Evolutionary conservation across 2,329 filamentous ascomycete species (phyloP).

Genomic region (Penicillium paneum): DNA sequence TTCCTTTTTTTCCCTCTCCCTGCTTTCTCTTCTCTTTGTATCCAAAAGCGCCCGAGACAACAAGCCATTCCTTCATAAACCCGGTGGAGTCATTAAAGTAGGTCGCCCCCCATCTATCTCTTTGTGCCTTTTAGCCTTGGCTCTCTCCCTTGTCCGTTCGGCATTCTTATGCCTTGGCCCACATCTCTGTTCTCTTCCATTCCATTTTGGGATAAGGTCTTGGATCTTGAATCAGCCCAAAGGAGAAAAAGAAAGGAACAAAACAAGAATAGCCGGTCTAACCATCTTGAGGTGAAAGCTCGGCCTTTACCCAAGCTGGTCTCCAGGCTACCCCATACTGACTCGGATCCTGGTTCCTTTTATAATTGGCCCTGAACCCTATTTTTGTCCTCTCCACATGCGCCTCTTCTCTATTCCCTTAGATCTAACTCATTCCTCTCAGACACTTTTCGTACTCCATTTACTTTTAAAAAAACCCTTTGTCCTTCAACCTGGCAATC

Average conservation of each 20-base stretch:
- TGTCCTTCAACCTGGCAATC: constrained; percentile 8
- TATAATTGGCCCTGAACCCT: constrained; percentile 23
- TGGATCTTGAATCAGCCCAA: constrained; percentile 13
- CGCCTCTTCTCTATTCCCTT: constrained; percentile 12
- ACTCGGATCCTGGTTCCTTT: constrained; percentile 21
- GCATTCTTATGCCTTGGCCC: constrained; percentile 23
- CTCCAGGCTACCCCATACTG: constrained; percentile 25
- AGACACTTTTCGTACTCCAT: not conserved
- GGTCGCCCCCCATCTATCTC: constrained; percentile 5
- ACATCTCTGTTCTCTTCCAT: constrained; percentile 23
- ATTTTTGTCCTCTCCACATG: constrained; percentile 16
- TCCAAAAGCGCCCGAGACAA: not conserved
- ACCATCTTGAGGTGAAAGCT: constrained; percentile 26
- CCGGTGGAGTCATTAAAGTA: constrained; percentile 15
- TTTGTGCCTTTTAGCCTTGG: constrained; percentile 10
- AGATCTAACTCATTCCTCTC: constrained; percentile 15
- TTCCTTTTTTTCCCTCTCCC: constrained; percentile 8
- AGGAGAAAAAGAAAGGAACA: constrained; percentile 11
- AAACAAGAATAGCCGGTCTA: constrained; percentile 13
- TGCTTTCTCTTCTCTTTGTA: not conserved
- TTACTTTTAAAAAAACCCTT: not conserved
- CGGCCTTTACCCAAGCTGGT: constrained; percentile 17
- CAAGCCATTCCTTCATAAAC: constrained; percentile 14
- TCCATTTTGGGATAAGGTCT: constrained; percentile 9
- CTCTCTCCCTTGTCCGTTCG: constrained; percentile 17